A percentile compares a stretch with the other conserved stretches of the same genome.
These are phyloP conservation scores for Scytalidium sp. DNA, from an alignment of 2,329 filamentous ascomycete genomes.

Conservation along the genomic window DNA sequence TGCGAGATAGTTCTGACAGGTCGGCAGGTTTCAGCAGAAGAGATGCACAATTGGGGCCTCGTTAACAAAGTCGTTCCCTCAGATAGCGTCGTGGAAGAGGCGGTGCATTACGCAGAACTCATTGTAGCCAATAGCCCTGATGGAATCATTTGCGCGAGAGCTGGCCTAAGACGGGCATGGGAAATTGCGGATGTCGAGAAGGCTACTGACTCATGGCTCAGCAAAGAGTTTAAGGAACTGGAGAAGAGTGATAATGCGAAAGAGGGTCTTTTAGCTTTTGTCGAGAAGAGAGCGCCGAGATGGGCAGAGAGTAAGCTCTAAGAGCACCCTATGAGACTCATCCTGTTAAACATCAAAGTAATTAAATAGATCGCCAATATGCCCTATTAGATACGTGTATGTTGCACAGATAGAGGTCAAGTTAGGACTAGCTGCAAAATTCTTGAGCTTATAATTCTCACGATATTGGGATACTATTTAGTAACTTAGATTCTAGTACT, in stretches of 20 bases:
- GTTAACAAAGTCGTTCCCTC: constrained; percentile 60
- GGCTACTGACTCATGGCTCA: constrained; percentile 48
- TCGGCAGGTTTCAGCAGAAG: constrained; percentile 51
- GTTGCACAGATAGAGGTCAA: no score
- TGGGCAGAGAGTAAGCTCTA: constrained; percentile 62
- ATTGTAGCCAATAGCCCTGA: constrained; percentile 71
- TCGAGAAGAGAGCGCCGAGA: constrained; percentile 64
- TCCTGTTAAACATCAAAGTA: no score
- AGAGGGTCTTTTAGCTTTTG: constrained; percentile 74
- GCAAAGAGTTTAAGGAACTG: constrained; percentile 54
- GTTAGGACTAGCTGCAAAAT: no score
- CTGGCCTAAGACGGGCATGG: constrained; percentile 68
- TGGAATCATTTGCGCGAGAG: constrained; percentile 65
- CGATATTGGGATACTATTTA: no score
- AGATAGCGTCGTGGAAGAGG: constrained; percentile 48
- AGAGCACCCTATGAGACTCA: no score
- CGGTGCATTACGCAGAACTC: constrained; percentile 55
- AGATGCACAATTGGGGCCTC: constrained; percentile 62
- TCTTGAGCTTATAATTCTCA: no score
- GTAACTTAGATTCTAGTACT: no score
- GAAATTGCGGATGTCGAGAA: constrained; percentile 61
- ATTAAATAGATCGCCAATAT: no score
- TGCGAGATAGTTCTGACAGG: constrained; percentile 68
- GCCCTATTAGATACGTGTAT: no score
- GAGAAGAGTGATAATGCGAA: constrained; percentile 66